Evolutionary conservation across 2,329 filamentous ascomycete genomes (phyloP).

Genomic region (Colletotrichum magnum): DNA sequence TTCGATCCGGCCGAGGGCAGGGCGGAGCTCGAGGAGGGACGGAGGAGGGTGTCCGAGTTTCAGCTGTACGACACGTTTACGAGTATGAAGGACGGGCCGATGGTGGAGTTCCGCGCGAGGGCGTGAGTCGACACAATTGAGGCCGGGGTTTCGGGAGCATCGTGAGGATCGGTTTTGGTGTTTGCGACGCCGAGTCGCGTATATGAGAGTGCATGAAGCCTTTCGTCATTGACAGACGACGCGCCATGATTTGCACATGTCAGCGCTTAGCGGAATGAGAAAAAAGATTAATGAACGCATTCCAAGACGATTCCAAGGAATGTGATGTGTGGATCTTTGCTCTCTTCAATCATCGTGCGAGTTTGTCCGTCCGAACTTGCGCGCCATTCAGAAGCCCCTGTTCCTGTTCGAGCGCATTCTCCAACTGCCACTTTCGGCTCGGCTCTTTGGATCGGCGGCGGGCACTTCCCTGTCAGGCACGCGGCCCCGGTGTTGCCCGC

Average conservation of each 20-base stretch:
- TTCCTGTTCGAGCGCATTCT: neutral
- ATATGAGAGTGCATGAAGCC: conserved; percentile 4
- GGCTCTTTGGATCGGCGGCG: conserved; percentile 22
- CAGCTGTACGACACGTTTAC: conserved; percentile 82
- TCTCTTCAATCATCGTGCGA: conserved; percentile 1
- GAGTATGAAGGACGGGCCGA: conserved; percentile 78
- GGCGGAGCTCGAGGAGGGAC: conserved; percentile 64
- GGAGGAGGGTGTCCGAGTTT: conserved; percentile 72
- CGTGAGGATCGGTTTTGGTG: neutral
- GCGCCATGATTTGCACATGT: neutral
- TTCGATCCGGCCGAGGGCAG: conserved; percentile 68
- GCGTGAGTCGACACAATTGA: conserved; percentile 22
- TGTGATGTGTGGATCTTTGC: neutral
- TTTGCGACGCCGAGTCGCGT: no score
- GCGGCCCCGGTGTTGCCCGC: conserved; percentile 2
- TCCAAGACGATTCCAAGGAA: neutral
- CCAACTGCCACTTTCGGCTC: conserved; percentile 26
- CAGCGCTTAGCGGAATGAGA: neutral
- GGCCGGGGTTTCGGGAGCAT: neutral
- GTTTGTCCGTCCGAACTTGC: conserved; percentile 35
- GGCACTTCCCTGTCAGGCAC: conserved; percentile 25
- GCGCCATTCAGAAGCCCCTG: conserved; percentile 30
- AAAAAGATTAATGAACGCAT: neutral
- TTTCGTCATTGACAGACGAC: conserved; percentile 26
- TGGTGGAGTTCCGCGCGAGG: conserved; percentile 72